Percentiles rank a stretch among this genome's conserved stretches.
These are phyloP conservation scores for Pythium aquatile DNA, from an alignment of 352 stramenopile species.

Conservation along the genomic window DNA sequence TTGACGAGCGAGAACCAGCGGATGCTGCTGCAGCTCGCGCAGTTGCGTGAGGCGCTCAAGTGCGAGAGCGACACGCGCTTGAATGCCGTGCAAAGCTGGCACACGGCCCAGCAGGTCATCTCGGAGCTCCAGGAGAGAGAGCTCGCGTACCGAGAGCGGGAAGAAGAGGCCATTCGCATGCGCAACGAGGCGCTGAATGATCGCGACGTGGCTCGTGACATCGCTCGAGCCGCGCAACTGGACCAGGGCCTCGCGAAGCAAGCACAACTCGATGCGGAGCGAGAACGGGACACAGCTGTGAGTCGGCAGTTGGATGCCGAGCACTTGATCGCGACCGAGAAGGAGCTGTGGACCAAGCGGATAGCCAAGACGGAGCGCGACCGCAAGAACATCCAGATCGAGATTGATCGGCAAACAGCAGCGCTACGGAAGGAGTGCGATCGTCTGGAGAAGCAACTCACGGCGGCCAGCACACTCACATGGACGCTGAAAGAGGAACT, in stretches of 20 bases:
- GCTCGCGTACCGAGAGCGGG: too few species aligned
- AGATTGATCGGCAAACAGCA: slow-evolving; percentile 57
- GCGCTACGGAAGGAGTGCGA: slow-evolving; percentile 38
- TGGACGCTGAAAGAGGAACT: slow-evolving; percentile 32
- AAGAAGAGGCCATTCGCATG: too few species aligned
- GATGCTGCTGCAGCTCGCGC: too few species aligned
- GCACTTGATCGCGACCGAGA: slow-evolving; percentile 36
- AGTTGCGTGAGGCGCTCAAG: too few species aligned
- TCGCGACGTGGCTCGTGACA: too few species aligned
- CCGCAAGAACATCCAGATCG: slow-evolving; percentile 57
- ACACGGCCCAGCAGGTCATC: too few species aligned
- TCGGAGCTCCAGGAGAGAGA: too few species aligned
- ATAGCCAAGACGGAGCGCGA: slow-evolving; percentile 45
- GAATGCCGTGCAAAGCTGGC: too few species aligned
- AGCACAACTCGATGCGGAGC: slow-evolving; percentile 40
- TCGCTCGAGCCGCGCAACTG: too few species aligned
- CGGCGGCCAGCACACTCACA: slow-evolving; percentile 4
- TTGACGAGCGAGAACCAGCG: too few species aligned
- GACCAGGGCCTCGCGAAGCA: slow-evolving; percentile 52
- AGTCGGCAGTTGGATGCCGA: slow-evolving; percentile 34
- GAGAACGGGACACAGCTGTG: slow-evolving; percentile 40
- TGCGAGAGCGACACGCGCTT: too few species aligned
- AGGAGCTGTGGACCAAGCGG: slow-evolving; percentile 42
- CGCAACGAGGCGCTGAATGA: too few species aligned
- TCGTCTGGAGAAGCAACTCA: slow-evolving; percentile 38